Conservation (phyloP, 139 green algal species). For the Yamagishiella unicocca region DNA sequence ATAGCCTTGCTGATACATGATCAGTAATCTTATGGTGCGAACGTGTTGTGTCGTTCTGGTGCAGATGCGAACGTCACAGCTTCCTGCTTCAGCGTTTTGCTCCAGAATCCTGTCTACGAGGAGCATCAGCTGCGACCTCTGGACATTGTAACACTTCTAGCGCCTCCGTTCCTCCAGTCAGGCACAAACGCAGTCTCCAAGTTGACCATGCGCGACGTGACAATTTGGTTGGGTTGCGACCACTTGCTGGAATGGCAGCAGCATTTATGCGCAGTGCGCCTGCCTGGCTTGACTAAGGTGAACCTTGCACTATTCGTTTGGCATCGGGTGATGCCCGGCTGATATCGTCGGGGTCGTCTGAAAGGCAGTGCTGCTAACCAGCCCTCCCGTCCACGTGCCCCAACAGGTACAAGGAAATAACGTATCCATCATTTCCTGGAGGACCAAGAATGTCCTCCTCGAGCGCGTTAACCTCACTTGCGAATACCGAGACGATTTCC, state of each 20-base stretch:
- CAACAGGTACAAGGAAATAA: background rate
- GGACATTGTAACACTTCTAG: background rate
- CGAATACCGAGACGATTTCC: background rate
- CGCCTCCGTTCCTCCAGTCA: background rate
- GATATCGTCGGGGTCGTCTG: too few species aligned
- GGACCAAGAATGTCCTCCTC: background rate
- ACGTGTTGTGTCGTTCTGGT: background rate
- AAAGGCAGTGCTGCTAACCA: too few species aligned
- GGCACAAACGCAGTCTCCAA: background rate
- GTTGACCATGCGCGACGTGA: background rate
- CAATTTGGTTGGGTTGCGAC: background rate
- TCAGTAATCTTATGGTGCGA: too few species aligned
- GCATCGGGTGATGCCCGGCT: too few species aligned
- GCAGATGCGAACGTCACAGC: slow-evolving; percentile 8
- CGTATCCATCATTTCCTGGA: background rate
- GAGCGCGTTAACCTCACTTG: slow-evolving; percentile 16
- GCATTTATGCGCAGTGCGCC: background rate
- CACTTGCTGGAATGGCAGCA: background rate
- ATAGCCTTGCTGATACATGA: too few species aligned
- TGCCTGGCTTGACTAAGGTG: slow-evolving; percentile 6
- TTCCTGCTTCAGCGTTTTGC: background rate
- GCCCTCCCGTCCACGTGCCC: too few species aligned
- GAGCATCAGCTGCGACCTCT: background rate
- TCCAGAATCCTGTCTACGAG: background rate
- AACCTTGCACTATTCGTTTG: too few species aligned